These are phyloP conservation scores for Globisporangium viniferum DNA, from an alignment of 352 stramenopile species.

Conservation along the genomic window DNA sequence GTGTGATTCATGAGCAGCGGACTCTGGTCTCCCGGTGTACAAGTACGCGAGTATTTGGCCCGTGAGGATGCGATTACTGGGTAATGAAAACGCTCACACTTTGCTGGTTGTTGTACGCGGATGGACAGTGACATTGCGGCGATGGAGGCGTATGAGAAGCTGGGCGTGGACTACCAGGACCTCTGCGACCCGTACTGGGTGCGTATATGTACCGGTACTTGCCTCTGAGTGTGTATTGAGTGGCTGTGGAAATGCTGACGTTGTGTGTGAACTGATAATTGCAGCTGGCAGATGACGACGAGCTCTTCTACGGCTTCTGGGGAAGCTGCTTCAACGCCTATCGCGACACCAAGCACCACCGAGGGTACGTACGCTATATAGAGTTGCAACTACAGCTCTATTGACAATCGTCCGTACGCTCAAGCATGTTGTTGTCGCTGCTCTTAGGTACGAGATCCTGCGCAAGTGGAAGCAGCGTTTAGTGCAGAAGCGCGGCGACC, in stretches of 20 bases:
- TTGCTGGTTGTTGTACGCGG: neutral
- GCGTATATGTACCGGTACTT: neutral
- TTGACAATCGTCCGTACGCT: neutral
- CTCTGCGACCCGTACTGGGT: slow-evolving; percentile 85
- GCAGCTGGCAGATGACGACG: slow-evolving; percentile 69
- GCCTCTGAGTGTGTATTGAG: neutral
- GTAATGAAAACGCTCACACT: neutral
- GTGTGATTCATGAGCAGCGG: slow-evolving; percentile 31
- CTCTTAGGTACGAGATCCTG: slow-evolving; percentile 50
- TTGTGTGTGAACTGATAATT: neutral
- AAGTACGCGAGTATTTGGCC: slow-evolving; percentile 33
- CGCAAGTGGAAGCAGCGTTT: slow-evolving; percentile 47
- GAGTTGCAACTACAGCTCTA: neutral
- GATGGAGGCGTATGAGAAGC: slow-evolving; percentile 71
- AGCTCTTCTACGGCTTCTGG: slow-evolving; percentile 92
- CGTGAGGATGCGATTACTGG: neutral
- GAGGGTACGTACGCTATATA: slow-evolving; percentile 54
- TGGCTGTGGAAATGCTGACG: neutral
- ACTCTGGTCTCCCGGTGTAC: slow-evolving; percentile 89
- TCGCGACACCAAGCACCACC: slow-evolving; percentile 70
- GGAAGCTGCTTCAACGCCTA: slow-evolving; percentile 88
- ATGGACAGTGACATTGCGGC: slow-evolving; percentile 74
- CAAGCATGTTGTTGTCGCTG: neutral
- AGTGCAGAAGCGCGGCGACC: slow-evolving; percentile 11
- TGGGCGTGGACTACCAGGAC: slow-evolving; percentile 87